These are phyloP conservation scores for Fraxinus velutina DNA, from an alignment of 305 asterid species.

Conservation along the genomic window DNA sequence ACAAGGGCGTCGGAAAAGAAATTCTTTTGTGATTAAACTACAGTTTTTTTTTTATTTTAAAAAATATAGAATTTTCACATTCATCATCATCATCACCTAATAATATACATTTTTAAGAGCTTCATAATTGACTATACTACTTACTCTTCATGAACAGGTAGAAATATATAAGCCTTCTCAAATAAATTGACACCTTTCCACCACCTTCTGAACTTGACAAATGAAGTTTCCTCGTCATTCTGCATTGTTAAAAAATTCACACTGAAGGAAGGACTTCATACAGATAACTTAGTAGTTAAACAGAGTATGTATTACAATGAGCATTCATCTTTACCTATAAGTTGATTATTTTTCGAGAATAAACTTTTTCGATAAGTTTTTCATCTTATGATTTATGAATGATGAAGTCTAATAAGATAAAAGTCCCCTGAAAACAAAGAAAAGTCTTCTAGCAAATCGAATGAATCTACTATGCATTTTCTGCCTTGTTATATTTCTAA, in stretches of 20 bases:
- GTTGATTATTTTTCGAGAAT: not conserved
- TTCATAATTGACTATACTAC: slow-evolving; percentile 24
- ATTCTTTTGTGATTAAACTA: not conserved
- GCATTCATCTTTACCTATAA: not conserved
- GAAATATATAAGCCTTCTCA: slow-evolving; percentile 78
- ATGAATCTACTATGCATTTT: slow-evolving; percentile 1
- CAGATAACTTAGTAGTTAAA: slow-evolving; percentile 3
- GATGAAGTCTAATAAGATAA: not conserved
- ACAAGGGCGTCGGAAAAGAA: not conserved
- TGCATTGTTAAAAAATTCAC: slow-evolving; percentile 33
- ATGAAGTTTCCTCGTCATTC: slow-evolving; percentile 55
- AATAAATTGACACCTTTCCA: slow-evolving; percentile 92
- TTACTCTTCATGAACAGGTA: slow-evolving; percentile 88
- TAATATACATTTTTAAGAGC: not conserved
- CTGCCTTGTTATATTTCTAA: not conserved
- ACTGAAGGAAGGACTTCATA: slow-evolving; percentile 8
- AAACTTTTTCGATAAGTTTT: not conserved
- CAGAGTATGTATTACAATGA: slow-evolving; percentile 21
- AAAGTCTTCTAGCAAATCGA: not conserved
- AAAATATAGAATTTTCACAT: not conserved
- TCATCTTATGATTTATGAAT: not conserved
- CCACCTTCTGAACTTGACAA: slow-evolving; percentile 89
- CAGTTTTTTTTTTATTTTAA: not conserved
- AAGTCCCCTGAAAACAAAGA: not conserved
- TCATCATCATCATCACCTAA: not conserved